Conservation (phyloP, 2,329 filamentous ascomycete species). For the Thermochaetoides dissita region DNA sequence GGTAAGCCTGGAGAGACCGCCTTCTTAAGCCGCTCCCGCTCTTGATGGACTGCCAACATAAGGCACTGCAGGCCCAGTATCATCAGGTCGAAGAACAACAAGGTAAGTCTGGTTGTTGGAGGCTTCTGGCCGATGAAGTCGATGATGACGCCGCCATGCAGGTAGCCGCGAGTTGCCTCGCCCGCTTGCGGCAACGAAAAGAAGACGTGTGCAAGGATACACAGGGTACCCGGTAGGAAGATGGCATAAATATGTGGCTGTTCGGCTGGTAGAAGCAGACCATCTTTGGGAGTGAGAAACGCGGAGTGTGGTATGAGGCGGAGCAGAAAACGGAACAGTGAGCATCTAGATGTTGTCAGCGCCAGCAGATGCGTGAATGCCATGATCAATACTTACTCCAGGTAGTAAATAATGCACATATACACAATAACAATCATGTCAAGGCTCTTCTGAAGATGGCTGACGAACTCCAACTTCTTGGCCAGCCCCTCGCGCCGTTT, state of each 20-base stretch:
- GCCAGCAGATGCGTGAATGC: background rate
- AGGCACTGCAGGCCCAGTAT: slow-evolving; percentile 46
- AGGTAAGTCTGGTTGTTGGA: slow-evolving; percentile 40
- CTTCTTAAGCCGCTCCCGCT: slow-evolving; percentile 42
- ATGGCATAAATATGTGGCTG: slow-evolving; percentile 44
- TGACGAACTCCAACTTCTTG: slow-evolving; percentile 48
- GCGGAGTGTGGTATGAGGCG: slow-evolving; percentile 46
- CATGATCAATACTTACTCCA: slow-evolving; percentile 38
- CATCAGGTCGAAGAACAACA: slow-evolving; percentile 41
- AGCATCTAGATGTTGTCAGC: slow-evolving; percentile 31
- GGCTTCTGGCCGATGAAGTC: slow-evolving; percentile 56
- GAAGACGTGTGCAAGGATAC: slow-evolving; percentile 45
- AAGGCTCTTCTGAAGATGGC: slow-evolving; percentile 44
- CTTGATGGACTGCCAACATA: slow-evolving; percentile 49
- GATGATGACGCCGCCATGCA: slow-evolving; percentile 53
- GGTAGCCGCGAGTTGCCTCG: slow-evolving; percentile 49
- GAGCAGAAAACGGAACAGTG: slow-evolving; percentile 47
- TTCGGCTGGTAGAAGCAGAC: slow-evolving; percentile 42
- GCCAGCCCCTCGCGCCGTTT: slow-evolving; percentile 23
- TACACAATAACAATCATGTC: slow-evolving; percentile 52
- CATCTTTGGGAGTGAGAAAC: slow-evolving; percentile 50
- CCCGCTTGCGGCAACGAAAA: slow-evolving; percentile 40
- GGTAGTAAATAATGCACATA: slow-evolving; percentile 52
- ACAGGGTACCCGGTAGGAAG: slow-evolving; percentile 43
- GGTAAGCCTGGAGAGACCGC: slow-evolving; percentile 22